These are phyloP conservation scores for Diaporthe vexans DNA, from an alignment of 2,329 filamentous ascomycete species.

Conservation along the genomic window DNA sequence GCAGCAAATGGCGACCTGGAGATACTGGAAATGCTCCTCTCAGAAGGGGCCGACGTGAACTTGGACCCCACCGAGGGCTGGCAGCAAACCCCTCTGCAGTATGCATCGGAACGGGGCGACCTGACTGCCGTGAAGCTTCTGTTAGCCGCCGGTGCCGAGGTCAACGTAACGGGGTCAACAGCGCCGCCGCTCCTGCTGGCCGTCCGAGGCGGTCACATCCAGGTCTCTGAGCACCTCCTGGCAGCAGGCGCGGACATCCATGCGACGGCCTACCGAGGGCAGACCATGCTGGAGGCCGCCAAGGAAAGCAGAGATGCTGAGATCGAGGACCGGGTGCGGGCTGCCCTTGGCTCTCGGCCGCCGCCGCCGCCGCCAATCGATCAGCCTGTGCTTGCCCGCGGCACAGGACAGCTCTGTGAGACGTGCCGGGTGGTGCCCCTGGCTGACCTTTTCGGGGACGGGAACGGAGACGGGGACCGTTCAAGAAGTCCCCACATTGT, in stretches of 20 bases:
- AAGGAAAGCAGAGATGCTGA: not conserved
- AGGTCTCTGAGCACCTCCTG: not conserved
- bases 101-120: not conserved
- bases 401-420: not conserved
- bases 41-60: not conserved
- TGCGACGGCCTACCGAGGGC: not conserved
- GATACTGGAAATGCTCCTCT: not conserved
- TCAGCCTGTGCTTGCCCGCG: not conserved
- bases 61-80: not conserved
- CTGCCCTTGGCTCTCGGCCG: not conserved
- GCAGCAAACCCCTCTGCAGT: not conserved
- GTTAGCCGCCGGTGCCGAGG: not conserved
- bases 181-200: not conserved
- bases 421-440: not conserved
- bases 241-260: not conserved
- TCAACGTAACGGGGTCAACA: not conserved
- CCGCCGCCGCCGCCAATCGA: not conserved
- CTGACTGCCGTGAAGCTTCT: slow-evolving; percentile 3
- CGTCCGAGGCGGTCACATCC: not conserved
- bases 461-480: too few species aligned
- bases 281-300: slow-evolving; percentile 9
- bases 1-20: not conserved
- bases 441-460: not conserved
- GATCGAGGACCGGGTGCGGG: not conserved
- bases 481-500: too few species aligned